Evolutionary conservation across 257 asterid genomes (phyloP), one percentile per base, ranked within the genome.

Genomic region (Forsythia viridissima): DNA sequence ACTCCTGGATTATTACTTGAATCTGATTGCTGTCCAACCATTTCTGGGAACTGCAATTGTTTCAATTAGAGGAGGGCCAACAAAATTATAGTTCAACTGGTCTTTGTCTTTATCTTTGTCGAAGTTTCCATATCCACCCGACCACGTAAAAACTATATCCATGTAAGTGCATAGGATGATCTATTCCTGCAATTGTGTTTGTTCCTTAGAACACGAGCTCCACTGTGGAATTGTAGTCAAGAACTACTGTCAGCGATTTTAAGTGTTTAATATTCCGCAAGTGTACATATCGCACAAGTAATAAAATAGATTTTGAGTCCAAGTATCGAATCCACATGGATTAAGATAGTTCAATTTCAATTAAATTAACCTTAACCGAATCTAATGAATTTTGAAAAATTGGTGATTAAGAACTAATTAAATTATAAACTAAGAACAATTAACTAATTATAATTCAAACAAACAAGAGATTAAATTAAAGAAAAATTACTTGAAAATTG

Each of bases 1-100:
- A 88, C 90, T 13, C 90, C 86, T 72, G 90, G 90, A 86, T 86
- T 86, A 8, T 72, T 0, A 88, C 90, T 44, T 67, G 76, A 86
- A 84, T 70, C 90, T 76, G 11, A 86, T 80, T 1, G 89, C 85
- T 3, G 87, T 30, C 89, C 87, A 86, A 0, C 89, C 87, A 34
- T 61, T 74, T 63, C 73, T 73, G 0, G 86, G 86, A 75, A 86
- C 88, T 0, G 85, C 86, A 30, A 84, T 84, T 0, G 88, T 87
- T 18, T 87, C 81, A 65, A 59, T 72, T 38, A 72, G 38, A 1
- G 88, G 88, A 55, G 90, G 90, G 59, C 84, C 90, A 1, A 82
- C 84, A 0, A 87, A 85, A 65, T 84, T 87, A 63, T 85, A 87
- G 43, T 77, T 79, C 70, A 39, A 70, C 37, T 34, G 73, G 43